A percentile compares a stretch with the other conserved stretches of the same genome.
phyloP scores from a whole-genome alignment of 768 basidiomycete genomes.

The Leccinum rimulosum region DNA sequence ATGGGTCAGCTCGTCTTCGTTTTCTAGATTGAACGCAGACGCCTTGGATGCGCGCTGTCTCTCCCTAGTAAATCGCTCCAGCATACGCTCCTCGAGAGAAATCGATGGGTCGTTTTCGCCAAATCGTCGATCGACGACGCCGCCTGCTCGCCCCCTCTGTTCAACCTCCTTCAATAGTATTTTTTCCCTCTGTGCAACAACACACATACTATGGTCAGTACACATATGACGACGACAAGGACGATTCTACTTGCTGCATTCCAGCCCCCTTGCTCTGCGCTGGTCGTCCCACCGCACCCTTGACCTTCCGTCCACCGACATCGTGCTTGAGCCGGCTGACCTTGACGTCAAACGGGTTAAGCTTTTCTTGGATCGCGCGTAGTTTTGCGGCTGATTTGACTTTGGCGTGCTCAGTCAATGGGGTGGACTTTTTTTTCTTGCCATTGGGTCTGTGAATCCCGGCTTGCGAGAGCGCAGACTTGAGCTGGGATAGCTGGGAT shows the following conservation, averaged over 20 bases:
- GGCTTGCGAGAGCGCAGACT: slow-evolving; percentile 74
- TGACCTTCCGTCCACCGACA: slow-evolving; percentile 84
- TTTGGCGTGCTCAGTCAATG: slow-evolving; percentile 69
- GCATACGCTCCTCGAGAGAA: slow-evolving; percentile 95
- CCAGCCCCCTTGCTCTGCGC: slow-evolving; percentile 89
- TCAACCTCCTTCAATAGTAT: slow-evolving; percentile 86
- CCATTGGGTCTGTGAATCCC: slow-evolving; percentile 65
- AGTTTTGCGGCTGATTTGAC: slow-evolving; percentile 79
- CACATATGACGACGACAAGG: background rate
- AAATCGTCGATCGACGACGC: slow-evolving; percentile 90
- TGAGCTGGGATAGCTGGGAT: slow-evolving; percentile 90
- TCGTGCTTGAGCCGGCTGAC: slow-evolving; percentile 92
- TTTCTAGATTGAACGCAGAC: slow-evolving; percentile 83
- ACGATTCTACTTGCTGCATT: slow-evolving; percentile 70
- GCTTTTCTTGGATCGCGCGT: slow-evolving; percentile 75
- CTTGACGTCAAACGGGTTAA: slow-evolving; percentile 94
- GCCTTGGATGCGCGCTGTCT: slow-evolving; percentile 77
- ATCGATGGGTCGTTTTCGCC: slow-evolving; percentile 93
- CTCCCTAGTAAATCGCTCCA: slow-evolving; percentile 93
- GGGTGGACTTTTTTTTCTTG: slow-evolving; percentile 66
- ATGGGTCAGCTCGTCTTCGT: slow-evolving; percentile 88
- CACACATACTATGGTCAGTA: slow-evolving; percentile 3
- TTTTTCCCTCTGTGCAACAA: slow-evolving; percentile 65
- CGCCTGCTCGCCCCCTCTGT: slow-evolving; percentile 77
- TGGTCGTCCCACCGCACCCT: slow-evolving; percentile 79